Evolutionary conservation across 2,329 filamentous ascomycete genomes (phyloP).

Genomic region (Fonsecaea multimorphosa): DNA sequence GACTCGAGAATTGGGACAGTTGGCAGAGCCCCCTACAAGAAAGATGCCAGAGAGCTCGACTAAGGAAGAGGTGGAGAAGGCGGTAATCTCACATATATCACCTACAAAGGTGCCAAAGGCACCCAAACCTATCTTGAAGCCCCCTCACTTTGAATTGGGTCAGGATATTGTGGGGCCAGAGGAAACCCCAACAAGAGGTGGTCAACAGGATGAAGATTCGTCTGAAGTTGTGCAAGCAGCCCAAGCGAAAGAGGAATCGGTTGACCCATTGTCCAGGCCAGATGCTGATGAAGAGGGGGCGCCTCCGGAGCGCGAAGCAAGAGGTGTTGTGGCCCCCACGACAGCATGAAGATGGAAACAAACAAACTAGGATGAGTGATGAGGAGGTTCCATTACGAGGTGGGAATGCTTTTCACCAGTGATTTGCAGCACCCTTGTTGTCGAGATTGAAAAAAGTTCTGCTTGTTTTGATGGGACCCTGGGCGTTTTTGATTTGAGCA

Average conservation of each 20-base stretch:
- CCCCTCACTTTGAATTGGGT: constrained; percentile 37
- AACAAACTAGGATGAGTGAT: background rate
- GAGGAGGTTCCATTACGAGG: constrained; percentile 7
- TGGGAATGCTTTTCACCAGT: background rate
- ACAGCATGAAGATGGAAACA: constrained; percentile 3
- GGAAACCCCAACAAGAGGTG: background rate
- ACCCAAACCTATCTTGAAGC: constrained; percentile 39
- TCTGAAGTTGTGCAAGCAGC: background rate
- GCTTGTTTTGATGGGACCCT: background rate
- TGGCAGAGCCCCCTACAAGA: constrained; percentile 38
- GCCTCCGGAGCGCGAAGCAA: background rate
- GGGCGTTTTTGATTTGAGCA: background rate
- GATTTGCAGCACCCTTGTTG: constrained; percentile 1
- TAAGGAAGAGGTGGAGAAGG: constrained; percentile 33
- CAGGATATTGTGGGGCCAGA: constrained; percentile 13
- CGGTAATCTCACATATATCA: constrained; percentile 29
- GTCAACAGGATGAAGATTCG: background rate
- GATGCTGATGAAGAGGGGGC: background rate
- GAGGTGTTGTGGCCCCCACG: constrained; percentile 5
- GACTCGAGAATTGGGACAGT: constrained; percentile 25
- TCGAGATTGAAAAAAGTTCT: constrained; percentile 1
- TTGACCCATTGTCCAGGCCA: background rate
- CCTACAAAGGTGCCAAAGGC: constrained; percentile 28
- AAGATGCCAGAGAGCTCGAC: constrained; percentile 40
- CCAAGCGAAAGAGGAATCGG: background rate